These are phyloP conservation scores for Candida khao-thaluensis DNA, from an alignment of 805 yeast genomes.

Conservation along the genomic window DNA sequence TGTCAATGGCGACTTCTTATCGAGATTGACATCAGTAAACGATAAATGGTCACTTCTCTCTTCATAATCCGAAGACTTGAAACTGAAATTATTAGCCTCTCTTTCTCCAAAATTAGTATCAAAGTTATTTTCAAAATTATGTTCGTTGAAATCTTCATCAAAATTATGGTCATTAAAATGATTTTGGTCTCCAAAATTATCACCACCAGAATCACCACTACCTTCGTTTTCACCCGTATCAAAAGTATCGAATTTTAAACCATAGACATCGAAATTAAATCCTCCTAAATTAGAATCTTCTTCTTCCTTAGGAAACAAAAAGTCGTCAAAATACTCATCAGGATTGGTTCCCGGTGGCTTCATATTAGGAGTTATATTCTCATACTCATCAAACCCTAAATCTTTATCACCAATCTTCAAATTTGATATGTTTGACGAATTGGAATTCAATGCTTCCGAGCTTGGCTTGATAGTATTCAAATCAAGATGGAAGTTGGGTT, in stretches of 20 bases:
- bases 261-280: conserved; percentile 20
- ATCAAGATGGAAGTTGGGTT: conserved; percentile 16
- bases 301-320: conserved; percentile 14
- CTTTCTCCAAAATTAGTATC: no score
- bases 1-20: conserved; percentile 8
- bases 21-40: conserved; percentile 6
- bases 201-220: conserved; percentile 1
- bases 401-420: conserved; percentile 14
- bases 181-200: not conserved
- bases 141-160: no score
- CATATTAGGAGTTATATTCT: conserved; percentile 31
- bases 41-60: conserved; percentile 1
- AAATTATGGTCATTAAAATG: no score
- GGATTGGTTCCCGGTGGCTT: conserved; percentile 27
- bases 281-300: conserved; percentile 19
- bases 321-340: conserved; percentile 16
- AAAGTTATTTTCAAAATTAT: no score
- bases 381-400: conserved; percentile 12
- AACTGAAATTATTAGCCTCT: not conserved
- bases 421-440: conserved; percentile 1
- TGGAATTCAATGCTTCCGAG: conserved; percentile 1
- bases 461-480: conserved; percentile 9
- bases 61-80: conserved; percentile 3
- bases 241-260: conserved; percentile 1
- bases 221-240: conserved; percentile 4